These are phyloP conservation scores for Ophidiomyces ophidiicola DNA, from an alignment of 2,329 filamentous ascomycete genomes.

Conservation along the genomic window DNA sequence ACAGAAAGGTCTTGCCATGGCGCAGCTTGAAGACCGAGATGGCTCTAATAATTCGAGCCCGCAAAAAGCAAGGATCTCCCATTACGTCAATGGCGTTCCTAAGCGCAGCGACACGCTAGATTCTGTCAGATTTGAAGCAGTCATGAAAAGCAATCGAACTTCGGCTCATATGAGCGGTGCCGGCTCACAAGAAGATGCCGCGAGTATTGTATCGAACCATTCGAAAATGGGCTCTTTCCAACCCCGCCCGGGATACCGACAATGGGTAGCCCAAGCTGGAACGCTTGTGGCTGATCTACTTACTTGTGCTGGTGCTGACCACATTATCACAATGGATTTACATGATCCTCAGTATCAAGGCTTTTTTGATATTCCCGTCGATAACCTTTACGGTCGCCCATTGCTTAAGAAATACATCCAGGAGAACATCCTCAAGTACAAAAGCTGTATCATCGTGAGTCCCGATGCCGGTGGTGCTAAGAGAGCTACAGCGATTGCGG, in stretches of 20 bases:
- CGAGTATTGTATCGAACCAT: conserved; percentile 41
- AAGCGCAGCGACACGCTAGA: conserved; percentile 30
- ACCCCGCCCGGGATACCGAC: conserved; percentile 86
- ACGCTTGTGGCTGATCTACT: conserved; percentile 88
- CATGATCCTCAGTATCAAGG: conserved; percentile 96
- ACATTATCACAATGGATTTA: conserved; percentile 95
- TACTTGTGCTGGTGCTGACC: conserved; percentile 89
- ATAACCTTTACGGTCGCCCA: conserved; percentile 71
- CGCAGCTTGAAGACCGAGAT: conserved; percentile 44
- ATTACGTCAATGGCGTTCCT: conserved; percentile 28
- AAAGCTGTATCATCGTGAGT: conserved; percentile 81
- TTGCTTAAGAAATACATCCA: conserved; percentile 55
- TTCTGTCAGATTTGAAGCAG: conserved; percentile 25
- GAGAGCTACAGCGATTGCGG: conserved; percentile 86
- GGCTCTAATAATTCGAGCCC: conserved; percentile 28
- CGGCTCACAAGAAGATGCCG: conserved; percentile 54
- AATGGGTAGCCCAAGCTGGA: conserved; percentile 96
- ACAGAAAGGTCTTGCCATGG: conserved; percentile 59
- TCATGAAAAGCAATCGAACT: conserved; percentile 16
- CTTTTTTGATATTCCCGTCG: conserved; percentile 96
- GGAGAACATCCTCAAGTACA: conserved; percentile 70
- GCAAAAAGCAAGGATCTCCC: conserved; percentile 31
- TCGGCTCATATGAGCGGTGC: conserved; percentile 34
- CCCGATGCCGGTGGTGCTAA: conserved; percentile 96
- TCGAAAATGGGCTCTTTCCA: conserved; percentile 53